Conservation (phyloP, 2,329 filamentous ascomycete genomes). For the Macrophomina phaseolina region DNA sequence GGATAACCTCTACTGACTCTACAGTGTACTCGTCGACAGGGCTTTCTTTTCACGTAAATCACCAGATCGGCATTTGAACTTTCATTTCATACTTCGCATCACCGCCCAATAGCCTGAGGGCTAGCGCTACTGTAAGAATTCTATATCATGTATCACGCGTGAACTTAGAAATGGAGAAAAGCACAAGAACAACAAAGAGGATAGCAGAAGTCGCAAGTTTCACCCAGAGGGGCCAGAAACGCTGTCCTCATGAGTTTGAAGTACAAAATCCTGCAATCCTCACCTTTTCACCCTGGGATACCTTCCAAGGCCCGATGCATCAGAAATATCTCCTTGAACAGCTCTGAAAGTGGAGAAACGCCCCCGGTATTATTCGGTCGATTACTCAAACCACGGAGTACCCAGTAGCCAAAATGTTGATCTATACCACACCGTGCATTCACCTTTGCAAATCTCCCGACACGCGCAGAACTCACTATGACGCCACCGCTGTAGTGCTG, state of each 20-base stretch:
- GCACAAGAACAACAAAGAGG: neutral
- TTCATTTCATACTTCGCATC: neutral
- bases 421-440: neutral
- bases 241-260: neutral
- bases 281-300: too few relatives aligned
- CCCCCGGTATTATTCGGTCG: constrained; percentile 1
- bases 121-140: neutral
- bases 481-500: constrained; percentile 33
- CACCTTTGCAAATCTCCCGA: neutral
- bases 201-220: neutral
- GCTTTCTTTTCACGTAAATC: too few relatives aligned
- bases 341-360: neutral
- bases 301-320: neutral
- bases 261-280: too few relatives aligned
- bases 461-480: neutral
- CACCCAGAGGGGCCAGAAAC: too few relatives aligned
- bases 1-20: neutral
- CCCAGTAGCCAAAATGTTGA: neutral
- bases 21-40: too few relatives aligned
- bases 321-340: neutral
- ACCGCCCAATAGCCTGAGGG: neutral
- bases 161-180: constrained; percentile 7
- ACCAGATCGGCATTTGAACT: too few relatives aligned
- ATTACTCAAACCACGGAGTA: constrained; percentile 15
- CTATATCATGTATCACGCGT: constrained; percentile 11